Conservation (phyloP, 108 stramenopile species). For the Stephanodiscus triporus region DNA sequence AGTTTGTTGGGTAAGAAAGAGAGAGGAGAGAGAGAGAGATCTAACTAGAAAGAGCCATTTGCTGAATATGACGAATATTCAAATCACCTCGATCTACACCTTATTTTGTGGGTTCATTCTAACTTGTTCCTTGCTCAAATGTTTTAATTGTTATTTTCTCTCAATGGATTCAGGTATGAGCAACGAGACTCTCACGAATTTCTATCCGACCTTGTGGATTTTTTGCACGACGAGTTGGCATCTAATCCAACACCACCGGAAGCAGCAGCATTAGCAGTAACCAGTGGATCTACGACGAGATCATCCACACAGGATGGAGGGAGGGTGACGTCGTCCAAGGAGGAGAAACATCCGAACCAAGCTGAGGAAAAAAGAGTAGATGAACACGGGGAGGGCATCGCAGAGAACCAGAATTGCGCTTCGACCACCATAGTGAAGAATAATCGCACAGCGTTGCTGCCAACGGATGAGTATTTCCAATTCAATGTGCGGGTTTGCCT, state of each 20-base stretch:
- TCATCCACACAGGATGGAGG: background rate
- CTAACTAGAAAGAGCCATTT: background rate
- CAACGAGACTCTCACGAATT: conserved; percentile 89
- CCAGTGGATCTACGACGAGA: background rate
- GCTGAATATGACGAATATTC: background rate
- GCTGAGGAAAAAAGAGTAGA: background rate
- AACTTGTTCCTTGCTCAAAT: background rate
- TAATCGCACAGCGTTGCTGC: conserved; percentile 12
- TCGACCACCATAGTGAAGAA: background rate
- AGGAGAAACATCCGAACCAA: conserved; percentile 13
- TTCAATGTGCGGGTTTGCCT: conserved; percentile 68
- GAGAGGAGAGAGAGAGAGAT: background rate
- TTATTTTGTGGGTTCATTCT: background rate
- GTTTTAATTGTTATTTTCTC: background rate
- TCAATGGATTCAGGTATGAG: conserved; percentile 21
- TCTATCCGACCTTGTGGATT: conserved; percentile 67
- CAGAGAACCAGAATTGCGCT: conserved; percentile 7
- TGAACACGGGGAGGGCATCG: conserved; percentile 1
- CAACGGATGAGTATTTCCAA: conserved; percentile 78
- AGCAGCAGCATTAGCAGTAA: background rate
- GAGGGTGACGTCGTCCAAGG: conserved; percentile 8
- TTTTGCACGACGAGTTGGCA: conserved; percentile 71
- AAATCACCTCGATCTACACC: too few relatives aligned
- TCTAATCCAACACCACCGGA: conserved; percentile 1
- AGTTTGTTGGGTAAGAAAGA: conserved; percentile 58